These are phyloP conservation scores for Polyporus arcularius DNA, from an alignment of 768 basidiomycete genomes.

Conservation along the genomic window DNA sequence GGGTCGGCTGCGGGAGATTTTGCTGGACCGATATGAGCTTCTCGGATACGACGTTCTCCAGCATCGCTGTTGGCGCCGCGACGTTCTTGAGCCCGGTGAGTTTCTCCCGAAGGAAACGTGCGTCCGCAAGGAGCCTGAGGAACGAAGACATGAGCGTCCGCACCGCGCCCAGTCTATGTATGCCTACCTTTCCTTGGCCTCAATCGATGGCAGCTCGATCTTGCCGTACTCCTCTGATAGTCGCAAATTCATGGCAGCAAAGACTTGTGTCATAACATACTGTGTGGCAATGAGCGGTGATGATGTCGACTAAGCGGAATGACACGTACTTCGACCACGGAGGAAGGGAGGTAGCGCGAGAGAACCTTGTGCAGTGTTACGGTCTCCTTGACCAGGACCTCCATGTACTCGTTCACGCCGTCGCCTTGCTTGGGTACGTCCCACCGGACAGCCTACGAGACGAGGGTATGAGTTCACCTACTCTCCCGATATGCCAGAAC, in stretches of 20 bases:
- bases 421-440: slow-evolving; percentile 57
- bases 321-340: slow-evolving; percentile 77
- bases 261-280: slow-evolving; percentile 94
- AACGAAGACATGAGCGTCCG: slow-evolving; percentile 12
- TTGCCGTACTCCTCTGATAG: slow-evolving; percentile 83
- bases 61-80: slow-evolving; percentile 66
- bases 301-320: background rate
- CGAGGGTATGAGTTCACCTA: background rate
- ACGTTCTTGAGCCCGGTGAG: slow-evolving; percentile 76
- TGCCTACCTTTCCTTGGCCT: slow-evolving; percentile 79
- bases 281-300: slow-evolving; percentile 31
- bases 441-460: slow-evolving; percentile 74
- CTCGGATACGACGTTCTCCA: slow-evolving; percentile 85
- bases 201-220: slow-evolving; percentile 79
- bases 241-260: slow-evolving; percentile 89
- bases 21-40: slow-evolving; percentile 40
- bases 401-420: slow-evolving; percentile 88
- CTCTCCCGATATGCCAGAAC: background rate
- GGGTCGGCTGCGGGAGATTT: slow-evolving; percentile 2
- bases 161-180: background rate
- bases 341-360: slow-evolving; percentile 79
- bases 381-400: slow-evolving; percentile 91
- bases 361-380: slow-evolving; percentile 95
- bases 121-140: slow-evolving; percentile 77
- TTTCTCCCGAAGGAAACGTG: slow-evolving; percentile 73